A percentile compares a stretch with the other conserved stretches of the same genome.
These are phyloP conservation scores for Coemansia sp. DNA, from an alignment of 192 early-diverging fungal species.

Conservation along the genomic window DNA sequence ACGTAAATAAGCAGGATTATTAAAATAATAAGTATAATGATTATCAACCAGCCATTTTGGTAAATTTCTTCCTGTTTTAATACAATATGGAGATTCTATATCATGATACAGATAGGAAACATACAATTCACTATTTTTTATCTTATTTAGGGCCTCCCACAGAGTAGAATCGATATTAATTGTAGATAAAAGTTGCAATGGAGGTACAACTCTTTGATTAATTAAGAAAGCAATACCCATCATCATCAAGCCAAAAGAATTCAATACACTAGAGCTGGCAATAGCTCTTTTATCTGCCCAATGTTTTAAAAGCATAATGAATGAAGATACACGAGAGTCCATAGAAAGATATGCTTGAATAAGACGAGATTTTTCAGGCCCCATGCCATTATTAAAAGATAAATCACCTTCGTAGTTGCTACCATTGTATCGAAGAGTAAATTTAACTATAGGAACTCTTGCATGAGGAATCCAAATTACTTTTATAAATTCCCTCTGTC, in stretches of 20 bases:
- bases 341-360: slow-evolving; percentile 15
- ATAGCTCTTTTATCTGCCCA: slow-evolving; percentile 28
- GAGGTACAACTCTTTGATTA: slow-evolving; percentile 33
- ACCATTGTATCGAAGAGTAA: slow-evolving; percentile 4
- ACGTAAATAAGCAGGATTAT: neutral
- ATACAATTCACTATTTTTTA: neutral
- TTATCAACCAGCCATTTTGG: slow-evolving; percentile 13
- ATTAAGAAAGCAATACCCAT: slow-evolving; percentile 43
- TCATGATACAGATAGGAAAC: slow-evolving; percentile 4
- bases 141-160: slow-evolving; percentile 16
- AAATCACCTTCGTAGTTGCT: slow-evolving; percentile 33
- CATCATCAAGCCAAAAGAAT: slow-evolving; percentile 46
- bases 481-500: neutral
- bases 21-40: slow-evolving; percentile 12
- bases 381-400: slow-evolving; percentile 19
- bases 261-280: slow-evolving; percentile 15
- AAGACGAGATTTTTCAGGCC: slow-evolving; percentile 21
- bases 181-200: slow-evolving; percentile 35
- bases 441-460: slow-evolving; percentile 45
- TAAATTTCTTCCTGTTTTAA: slow-evolving; percentile 3
- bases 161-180: neutral
- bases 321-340: slow-evolving; percentile 27
- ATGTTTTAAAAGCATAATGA: slow-evolving; percentile 29
- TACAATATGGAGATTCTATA: slow-evolving; percentile 1
- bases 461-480: slow-evolving; percentile 20